A percentile compares a stretch with the other conserved stretches of the same genome.
phyloP scores from a whole-genome alignment of 345 rosid species.

The Eucalyptus regnans region DNA sequence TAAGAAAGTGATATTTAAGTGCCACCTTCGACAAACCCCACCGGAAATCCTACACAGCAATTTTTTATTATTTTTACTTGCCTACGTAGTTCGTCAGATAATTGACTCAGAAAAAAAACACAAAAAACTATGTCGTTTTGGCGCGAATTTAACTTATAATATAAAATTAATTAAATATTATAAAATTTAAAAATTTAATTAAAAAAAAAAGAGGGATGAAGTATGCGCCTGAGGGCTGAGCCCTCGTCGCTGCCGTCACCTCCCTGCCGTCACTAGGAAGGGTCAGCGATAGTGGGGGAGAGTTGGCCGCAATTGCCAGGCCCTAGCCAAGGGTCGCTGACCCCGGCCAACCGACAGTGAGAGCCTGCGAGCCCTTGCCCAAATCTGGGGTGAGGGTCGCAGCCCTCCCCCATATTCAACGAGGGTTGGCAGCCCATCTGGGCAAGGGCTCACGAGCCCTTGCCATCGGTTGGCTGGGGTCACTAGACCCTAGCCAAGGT shows the following conservation, averaged over 20 bases:
- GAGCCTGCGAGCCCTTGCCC: too few species aligned
- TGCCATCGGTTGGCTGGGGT: accelerated
- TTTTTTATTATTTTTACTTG: too few species aligned
- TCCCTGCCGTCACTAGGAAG: accelerated
- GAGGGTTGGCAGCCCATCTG: accelerated
- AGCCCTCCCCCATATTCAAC: accelerated
- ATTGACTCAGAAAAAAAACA: accelerated
- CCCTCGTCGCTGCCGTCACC: accelerated
- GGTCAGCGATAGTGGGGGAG: accelerated
- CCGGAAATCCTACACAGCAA: accelerated
- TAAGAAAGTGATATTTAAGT: accelerated
- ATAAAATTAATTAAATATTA: too few species aligned
- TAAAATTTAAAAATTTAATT: too few species aligned
- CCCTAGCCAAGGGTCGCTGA: accelerated
- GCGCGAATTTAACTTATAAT: too few species aligned
- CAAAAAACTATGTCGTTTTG: accelerated
- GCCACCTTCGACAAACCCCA: accelerated
- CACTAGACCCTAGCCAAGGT: accelerated
- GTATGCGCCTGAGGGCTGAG: accelerated
- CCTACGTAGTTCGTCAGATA: accelerated
- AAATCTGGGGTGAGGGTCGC: too few species aligned
- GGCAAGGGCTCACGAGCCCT: accelerated
- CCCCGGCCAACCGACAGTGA: accelerated
- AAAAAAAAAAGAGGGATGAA: too few species aligned
- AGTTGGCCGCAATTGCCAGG: accelerated